Evolutionary conservation across 2,329 filamentous ascomycete species (phyloP), one percentile per base, ranked within the genome.

Genomic region (Epichloe uncinata): DNA sequence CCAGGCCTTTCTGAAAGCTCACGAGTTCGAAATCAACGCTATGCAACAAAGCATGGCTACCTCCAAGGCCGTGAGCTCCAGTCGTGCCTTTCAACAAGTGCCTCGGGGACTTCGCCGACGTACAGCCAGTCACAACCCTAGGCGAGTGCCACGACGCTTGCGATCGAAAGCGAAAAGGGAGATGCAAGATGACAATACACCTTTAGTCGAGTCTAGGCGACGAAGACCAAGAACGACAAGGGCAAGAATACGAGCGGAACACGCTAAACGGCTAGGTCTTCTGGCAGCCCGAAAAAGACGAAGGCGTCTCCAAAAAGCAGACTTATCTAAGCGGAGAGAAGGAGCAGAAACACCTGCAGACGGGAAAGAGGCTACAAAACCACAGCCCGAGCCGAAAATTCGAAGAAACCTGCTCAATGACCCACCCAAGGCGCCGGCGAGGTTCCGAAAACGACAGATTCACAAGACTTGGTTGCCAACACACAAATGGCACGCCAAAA

Each of bases 401-500:
- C 83, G 82, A 63, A 80, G 82, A 57, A 81, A 87, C 58, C 72
- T 70, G 48, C 74, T 90, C 47, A 85, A 87, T 49, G 73, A 78
- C 63, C 64, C 81, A 2, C 69, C 68, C 0, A 64, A 60, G 46
- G 63, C 80, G 2, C 75, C 74, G 42, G 78, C 69, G 20, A 90
- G 84, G 59, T 97, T 88, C 63, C 81, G 84, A 56, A 93, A 88
- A 67, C 82, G 93, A 34, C 91, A 97, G 63, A 71, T 84, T 43
- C 76, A 86, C 64, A 97, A 97, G 71, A 89, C 86, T 3, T 96
- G 91, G 88, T 73, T 98, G 15, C 93, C 93, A 0, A 97, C 93
- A 6, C 93, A 98, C 65, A 69, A 94, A 55, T 98, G 86, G 78
- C 90, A 95, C 67, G 83, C 91, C 2, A 98, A 98, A 66, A 75